These are phyloP conservation scores for Ophiocordyceps unilateralis DNA, from an alignment of 2,329 filamentous ascomycete genomes.

Conservation along the genomic window DNA sequence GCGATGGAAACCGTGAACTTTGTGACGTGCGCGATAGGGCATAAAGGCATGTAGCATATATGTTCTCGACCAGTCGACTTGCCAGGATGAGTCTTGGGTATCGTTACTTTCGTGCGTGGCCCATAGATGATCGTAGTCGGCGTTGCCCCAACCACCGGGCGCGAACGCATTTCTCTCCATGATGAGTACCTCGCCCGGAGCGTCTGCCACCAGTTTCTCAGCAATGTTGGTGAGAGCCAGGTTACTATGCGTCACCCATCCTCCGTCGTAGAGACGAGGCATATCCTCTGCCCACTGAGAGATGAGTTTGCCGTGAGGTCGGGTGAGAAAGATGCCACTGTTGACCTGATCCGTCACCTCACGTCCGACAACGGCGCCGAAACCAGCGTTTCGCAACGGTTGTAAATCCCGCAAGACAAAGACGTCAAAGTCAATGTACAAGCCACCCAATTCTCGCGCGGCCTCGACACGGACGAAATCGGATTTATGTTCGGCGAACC, in stretches of 20 bases:
- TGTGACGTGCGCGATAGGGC: background rate
- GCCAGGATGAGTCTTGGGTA: constrained; percentile 4
- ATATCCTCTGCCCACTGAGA: constrained; percentile 7
- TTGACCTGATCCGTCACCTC: constrained; percentile 6
- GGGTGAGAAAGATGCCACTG: constrained; percentile 10
- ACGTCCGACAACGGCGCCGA: constrained; percentile 5
- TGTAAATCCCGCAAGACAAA: constrained; percentile 5
- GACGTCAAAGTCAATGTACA: constrained; percentile 9
- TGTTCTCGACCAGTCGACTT: constrained; percentile 5
- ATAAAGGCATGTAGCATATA: constrained; percentile 9
- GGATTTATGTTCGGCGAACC: constrained; percentile 5
- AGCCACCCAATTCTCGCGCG: constrained; percentile 5
- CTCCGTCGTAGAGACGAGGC: constrained; percentile 11
- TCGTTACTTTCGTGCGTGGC: background rate
- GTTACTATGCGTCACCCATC: constrained; percentile 12
- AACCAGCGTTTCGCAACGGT: constrained; percentile 5
- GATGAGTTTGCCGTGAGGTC: constrained; percentile 5
- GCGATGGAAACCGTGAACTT: constrained; percentile 2
- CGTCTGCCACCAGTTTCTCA: constrained; percentile 26
- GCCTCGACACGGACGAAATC: constrained; percentile 9
- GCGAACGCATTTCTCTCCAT: background rate
- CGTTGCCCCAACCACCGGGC: background rate
- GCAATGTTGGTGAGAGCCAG: constrained; percentile 9
- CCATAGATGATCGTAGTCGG: background rate
- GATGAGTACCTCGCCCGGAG: constrained; percentile 9